phyloP scores from a whole-genome alignment of 192 early-diverging fungal species.

The Gigaspora rosea region DNA sequence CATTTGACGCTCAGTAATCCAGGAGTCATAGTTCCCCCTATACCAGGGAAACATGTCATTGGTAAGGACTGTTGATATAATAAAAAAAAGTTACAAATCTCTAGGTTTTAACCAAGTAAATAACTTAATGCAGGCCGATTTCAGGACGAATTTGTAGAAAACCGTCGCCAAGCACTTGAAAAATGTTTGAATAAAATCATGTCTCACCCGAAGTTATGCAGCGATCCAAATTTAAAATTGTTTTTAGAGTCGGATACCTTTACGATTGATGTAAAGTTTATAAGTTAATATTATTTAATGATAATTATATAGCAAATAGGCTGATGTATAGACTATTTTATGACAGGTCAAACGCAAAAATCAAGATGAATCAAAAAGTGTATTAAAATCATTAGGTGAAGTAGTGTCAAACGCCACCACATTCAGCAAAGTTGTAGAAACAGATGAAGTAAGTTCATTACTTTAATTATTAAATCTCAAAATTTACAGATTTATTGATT shows the following conservation, averaged over 20 bases:
- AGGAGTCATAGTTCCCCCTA: constrained; percentile 88
- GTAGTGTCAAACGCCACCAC: constrained; percentile 62
- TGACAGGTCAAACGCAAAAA: constrained; percentile 56
- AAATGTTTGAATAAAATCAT: constrained; percentile 79
- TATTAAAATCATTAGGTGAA: constrained; percentile 73
- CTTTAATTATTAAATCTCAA: neutral
- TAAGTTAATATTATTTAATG: neutral
- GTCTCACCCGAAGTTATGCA: constrained; percentile 79
- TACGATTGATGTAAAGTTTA: constrained; percentile 57
- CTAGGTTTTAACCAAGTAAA: neutral
- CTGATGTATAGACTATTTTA: neutral
- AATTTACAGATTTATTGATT: neutral
- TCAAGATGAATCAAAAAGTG: constrained; percentile 50
- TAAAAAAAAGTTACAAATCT: neutral
- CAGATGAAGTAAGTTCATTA: constrained; percentile 54
- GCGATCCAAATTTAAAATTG: constrained; percentile 77
- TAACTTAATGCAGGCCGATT: constrained; percentile 66
- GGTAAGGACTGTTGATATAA: constrained; percentile 44
- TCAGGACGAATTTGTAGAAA: constrained; percentile 94
- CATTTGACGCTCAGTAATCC: constrained; percentile 78
- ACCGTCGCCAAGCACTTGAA: constrained; percentile 79
- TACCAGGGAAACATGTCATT: constrained; percentile 92
- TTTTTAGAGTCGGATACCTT: constrained; percentile 91
- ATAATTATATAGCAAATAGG: neutral
- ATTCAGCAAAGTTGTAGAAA: constrained; percentile 70